Evolutionary conservation across 2,329 filamentous ascomycete genomes (phyloP), one percentile per base, ranked within the genome.

Genomic region (Verticillium tricorpus): DNA sequence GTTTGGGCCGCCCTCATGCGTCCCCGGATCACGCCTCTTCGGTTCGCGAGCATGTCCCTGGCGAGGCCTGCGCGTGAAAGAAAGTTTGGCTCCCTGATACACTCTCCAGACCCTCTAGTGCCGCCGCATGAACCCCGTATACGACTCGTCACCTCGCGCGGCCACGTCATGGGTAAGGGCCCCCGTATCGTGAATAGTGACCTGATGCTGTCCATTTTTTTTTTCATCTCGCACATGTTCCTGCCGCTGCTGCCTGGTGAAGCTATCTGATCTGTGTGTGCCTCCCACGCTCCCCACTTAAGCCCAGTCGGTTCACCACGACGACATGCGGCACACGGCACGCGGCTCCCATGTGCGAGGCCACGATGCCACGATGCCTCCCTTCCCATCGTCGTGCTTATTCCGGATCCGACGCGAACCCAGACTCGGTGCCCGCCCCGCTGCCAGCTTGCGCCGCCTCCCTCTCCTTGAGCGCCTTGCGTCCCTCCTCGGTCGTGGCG

Each of bases 401-500:
- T 69, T 81, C 79, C 3, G 79, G 79, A 63, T 80, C 79, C 57
- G 72, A 72, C 19, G 69, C 66, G 58, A 71, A 74, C 12, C 64
- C 64, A 22, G 64, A 64, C 40, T 65, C 65, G n/a, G 70, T 70
- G 58, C 74, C 73, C 60, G 74, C 72, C 52, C 25, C 28, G 15
- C 9, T 54, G 37, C 17, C 8, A 17, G 39, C 17, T 11, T 59
- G 34, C 12, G 75, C 75, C 31, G 84, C 82, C 73, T 92, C 89
- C 63, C 96, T 84, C 67, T 93, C 86, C 77, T 90, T 89, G 69
- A 94, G 81, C 71, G 88, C 88, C 73, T 88, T 85, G 79, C 89
- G 85, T 3, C 93, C 93, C 73, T 95, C 89, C 71, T 93, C 89
- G 2, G 94, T 96, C 56, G 93, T 99, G 1, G 93, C 92, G 77